Evolutionary conservation across 2,329 filamentous ascomycete genomes (phyloP).

Genomic region (Diaporthe nobilis): DNA sequence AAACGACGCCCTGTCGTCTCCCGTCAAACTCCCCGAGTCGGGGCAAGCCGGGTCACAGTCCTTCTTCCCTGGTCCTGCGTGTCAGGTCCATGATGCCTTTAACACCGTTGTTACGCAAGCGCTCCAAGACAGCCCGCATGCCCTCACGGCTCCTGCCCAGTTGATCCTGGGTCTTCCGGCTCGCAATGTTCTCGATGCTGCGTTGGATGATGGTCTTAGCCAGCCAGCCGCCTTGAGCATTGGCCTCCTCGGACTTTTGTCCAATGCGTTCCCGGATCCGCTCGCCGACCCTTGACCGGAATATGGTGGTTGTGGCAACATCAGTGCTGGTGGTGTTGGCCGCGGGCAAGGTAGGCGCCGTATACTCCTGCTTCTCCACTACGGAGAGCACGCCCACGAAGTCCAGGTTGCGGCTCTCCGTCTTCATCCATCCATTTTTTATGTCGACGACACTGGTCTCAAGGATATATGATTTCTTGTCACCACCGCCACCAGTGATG

Average conservation of each 20-base stretch:
- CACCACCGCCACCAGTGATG: constrained; percentile 74
- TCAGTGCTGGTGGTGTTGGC: constrained; percentile 65
- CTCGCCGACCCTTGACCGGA: constrained; percentile 80
- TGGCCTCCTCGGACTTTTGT: constrained; percentile 53
- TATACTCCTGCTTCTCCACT: constrained; percentile 81
- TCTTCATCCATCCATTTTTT: constrained; percentile 85
- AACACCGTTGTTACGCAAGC: constrained; percentile 71
- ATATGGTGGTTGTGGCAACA: constrained; percentile 81
- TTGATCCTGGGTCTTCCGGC: constrained; percentile 82
- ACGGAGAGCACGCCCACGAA: constrained; percentile 86
- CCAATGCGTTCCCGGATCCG: constrained; percentile 70
- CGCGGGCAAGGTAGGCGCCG: constrained; percentile 51
- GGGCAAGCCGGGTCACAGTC: neutral
- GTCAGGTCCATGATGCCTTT: constrained; percentile 71
- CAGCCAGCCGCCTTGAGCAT: constrained; percentile 55
- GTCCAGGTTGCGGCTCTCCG: constrained; percentile 85
- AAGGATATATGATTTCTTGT: constrained; percentile 84
- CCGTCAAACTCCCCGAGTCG: neutral
- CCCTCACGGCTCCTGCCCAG: constrained; percentile 86
- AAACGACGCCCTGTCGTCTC: neutral
- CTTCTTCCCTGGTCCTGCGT: constrained; percentile 57
- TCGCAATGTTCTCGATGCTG: constrained; percentile 84
- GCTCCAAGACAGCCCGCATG: constrained; percentile 85
- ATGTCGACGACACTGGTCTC: constrained; percentile 86
- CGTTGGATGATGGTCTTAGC: constrained; percentile 73